Conservation (phyloP, 2,329 filamentous ascomycete species). For the Hypoxylon sp. region DNA sequence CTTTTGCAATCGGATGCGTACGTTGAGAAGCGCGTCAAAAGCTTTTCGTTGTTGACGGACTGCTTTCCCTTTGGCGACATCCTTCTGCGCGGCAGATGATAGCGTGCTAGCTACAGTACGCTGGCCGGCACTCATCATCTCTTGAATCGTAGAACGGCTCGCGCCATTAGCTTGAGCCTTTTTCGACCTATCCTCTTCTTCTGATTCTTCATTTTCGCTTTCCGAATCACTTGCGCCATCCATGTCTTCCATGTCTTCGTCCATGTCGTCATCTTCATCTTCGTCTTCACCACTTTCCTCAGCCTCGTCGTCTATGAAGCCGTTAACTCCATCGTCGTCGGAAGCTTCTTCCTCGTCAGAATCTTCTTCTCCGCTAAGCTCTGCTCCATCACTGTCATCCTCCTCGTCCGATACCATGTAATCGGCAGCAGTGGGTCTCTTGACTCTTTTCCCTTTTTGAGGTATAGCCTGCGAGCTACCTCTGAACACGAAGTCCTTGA, state of each 20-base stretch:
- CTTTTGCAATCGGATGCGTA: slow-evolving; percentile 93
- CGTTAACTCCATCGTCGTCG: slow-evolving; percentile 23
- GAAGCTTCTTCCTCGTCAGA: slow-evolving; percentile 47
- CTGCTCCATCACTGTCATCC: slow-evolving; percentile 49
- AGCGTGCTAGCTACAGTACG: slow-evolving; percentile 70
- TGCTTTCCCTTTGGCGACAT: slow-evolving; percentile 84
- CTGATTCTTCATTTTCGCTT: slow-evolving; percentile 46
- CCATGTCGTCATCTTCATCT: slow-evolving; percentile 48
- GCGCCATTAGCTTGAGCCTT: slow-evolving; percentile 45
- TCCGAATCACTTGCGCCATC: slow-evolving; percentile 38
- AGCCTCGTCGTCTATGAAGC: slow-evolving; percentile 39
- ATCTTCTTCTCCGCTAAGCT: slow-evolving; percentile 50
- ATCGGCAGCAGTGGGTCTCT: slow-evolving; percentile 62
- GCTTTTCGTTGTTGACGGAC: slow-evolving; percentile 85
- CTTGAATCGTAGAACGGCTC: slow-evolving; percentile 67
- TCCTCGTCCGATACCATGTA: slow-evolving; percentile 61
- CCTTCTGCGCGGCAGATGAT: slow-evolving; percentile 72
- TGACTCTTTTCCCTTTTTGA: slow-evolving; percentile 46
- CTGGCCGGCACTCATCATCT: slow-evolving; percentile 73
- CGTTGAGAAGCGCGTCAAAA: slow-evolving; percentile 89
- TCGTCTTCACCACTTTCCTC: slow-evolving; percentile 45
- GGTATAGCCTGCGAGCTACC: slow-evolving; percentile 63
- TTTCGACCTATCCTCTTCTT: slow-evolving; percentile 46
- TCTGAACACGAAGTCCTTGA: slow-evolving; percentile 75
- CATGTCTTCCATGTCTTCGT: slow-evolving; percentile 49